Conservation (phyloP, 2,329 filamentous ascomycete genomes). For the Fusarium anthophilum region DNA sequence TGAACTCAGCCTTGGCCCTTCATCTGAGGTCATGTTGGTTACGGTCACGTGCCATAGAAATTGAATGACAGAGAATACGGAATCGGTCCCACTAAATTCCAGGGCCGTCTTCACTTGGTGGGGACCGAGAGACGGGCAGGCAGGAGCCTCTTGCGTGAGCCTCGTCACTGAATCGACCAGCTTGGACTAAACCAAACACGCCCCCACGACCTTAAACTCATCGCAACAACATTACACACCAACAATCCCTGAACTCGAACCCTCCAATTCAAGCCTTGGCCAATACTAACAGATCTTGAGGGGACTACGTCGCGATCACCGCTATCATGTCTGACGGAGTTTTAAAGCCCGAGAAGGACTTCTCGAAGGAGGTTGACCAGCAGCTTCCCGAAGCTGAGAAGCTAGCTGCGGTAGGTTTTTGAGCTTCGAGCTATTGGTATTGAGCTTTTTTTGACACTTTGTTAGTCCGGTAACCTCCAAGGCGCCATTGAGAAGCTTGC, state of each 20-base stretch:
- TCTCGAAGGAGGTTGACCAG: slow-evolving; percentile 93
- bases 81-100: slow-evolving; percentile 38
- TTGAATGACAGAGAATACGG: slow-evolving; percentile 15
- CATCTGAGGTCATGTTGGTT: not conserved
- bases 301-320: slow-evolving; percentile 9
- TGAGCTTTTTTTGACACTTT: slow-evolving; percentile 19
- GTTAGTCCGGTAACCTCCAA: slow-evolving; percentile 73
- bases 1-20: not conserved
- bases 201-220: slow-evolving; percentile 33
- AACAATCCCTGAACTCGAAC: slow-evolving; percentile 11
- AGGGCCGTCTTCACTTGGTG: slow-evolving; percentile 27
- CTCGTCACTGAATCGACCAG: slow-evolving; percentile 45
- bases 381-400: slow-evolving; percentile 90
- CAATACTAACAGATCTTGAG: not conserved
- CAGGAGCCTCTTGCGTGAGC: slow-evolving; percentile 53
- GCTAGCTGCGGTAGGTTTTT: slow-evolving; percentile 79
- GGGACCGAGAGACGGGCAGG: slow-evolving; percentile 46
- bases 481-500: slow-evolving; percentile 94
- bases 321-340: slow-evolving; percentile 79
- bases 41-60: slow-evolving; percentile 12
- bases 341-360: slow-evolving; percentile 98
- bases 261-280: not conserved
- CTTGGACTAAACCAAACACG: slow-evolving; percentile 40
- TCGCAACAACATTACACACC: slow-evolving; percentile 32
- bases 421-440: not conserved